Evolutionary conservation across 306 rosid genomes (phyloP), one percentile per base, ranked within the genome.

Genomic region (Gastrolobium bilobum): DNA sequence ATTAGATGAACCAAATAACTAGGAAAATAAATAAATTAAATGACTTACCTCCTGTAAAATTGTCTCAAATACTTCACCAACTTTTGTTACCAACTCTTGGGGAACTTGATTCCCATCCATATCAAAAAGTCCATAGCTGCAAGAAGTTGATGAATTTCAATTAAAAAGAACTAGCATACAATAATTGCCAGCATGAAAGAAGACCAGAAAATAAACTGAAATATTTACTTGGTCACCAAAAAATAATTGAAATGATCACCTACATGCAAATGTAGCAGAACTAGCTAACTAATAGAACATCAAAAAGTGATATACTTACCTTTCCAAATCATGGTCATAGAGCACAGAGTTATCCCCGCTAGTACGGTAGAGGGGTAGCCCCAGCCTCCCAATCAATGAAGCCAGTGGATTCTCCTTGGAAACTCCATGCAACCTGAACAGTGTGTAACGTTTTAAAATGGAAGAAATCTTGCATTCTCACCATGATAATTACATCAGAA

Each of bases 61-160:
- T 20, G 42, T 81, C 89, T 91, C 98, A 80, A 96, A 96, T 34
- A 75, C 83, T 85, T 84, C 78, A 52, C 99, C 99, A 87, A 96
- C 96, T 82, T 87, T 80, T 13, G 90, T 89, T 13, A 96, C 99
- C 76, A 96, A 80, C 43, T 96, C 98, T 76, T 85, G 96, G 69
- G 98, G 94, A 83, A 96, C 94, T 87, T 96, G 94, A 51, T 85
- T 90, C 66, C 99, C 99, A 44, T 93, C 99, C 90, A 83, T 90
- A 82, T 93, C 96, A 84, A 90, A 96, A 62, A 96, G 99, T 4
- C 93, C 99, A 87, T 90, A 96, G 81, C 99, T 93, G 88, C 78
- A 83, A 76, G 65, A 50, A 26, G 68, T 78, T 63, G 56, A 77
- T 43, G 54, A 59, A 51, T 75, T 9, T 60, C 14, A 83, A 30